A percentile compares a stretch with the other conserved stretches of the same genome.
phyloP scores from a whole-genome alignment of 2,329 filamentous ascomycete genomes.

The Epichloe hybrida region DNA sequence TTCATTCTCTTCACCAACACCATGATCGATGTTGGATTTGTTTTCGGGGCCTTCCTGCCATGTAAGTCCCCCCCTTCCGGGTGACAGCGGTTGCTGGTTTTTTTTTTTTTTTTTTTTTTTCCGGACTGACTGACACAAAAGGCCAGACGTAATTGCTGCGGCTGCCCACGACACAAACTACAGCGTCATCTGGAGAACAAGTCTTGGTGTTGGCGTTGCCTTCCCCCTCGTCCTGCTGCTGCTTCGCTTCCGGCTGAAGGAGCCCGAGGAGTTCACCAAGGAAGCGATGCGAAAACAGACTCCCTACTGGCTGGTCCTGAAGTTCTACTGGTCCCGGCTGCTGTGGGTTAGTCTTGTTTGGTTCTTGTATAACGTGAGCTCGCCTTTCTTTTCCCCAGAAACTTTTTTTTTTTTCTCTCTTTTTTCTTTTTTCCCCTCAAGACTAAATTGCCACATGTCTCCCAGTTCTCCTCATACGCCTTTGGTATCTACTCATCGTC shows the following conservation, averaged over 20 bases:
- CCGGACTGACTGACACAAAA: not conserved
- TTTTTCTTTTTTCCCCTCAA: too few species aligned
- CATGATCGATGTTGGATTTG: constrained; percentile 74
- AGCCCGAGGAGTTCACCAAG: constrained; percentile 63
- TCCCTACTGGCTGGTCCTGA: constrained; percentile 40
- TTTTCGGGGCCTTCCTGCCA: constrained; percentile 66
- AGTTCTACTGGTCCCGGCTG: constrained; percentile 62
- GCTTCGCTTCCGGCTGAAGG: constrained; percentile 58
- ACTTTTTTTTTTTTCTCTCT: too few species aligned
- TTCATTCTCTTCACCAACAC: constrained; percentile 84
- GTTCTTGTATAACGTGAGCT: constrained; percentile 16
- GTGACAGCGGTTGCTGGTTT: too few species aligned
- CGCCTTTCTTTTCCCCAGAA: too few species aligned
- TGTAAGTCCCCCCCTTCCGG: constrained; percentile 16
- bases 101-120: too few species aligned
- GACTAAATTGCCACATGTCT: constrained; percentile 50
- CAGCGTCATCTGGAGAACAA: constrained; percentile 68
- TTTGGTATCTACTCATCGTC: constrained; percentile 65
- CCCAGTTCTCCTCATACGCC: constrained; percentile 55
- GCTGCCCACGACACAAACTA: constrained; percentile 48
- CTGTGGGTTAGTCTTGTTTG: constrained; percentile 59
- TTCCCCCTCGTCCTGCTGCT: constrained; percentile 60
- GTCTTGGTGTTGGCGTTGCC: constrained; percentile 67
- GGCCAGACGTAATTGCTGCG: constrained; percentile 35
- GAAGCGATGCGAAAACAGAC: constrained; percentile 53